These are phyloP conservation scores for Tarenaya hassleriana DNA, from an alignment of 345 rosid genomes.

Conservation along the genomic window DNA sequence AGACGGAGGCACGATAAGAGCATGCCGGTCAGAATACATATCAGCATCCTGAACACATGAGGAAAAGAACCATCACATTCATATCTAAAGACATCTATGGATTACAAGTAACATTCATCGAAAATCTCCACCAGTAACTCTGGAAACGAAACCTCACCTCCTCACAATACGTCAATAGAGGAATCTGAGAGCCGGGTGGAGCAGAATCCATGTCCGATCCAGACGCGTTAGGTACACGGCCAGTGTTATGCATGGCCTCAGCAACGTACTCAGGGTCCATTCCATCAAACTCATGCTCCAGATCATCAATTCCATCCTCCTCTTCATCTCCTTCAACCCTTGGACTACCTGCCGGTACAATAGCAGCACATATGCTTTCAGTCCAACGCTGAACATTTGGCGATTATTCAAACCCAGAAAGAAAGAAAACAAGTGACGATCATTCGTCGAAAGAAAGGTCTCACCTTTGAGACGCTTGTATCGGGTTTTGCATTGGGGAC, in stretches of 20 bases:
- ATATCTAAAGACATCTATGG: not conserved
- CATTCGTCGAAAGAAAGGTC: not conserved
- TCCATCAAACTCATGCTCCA: constrained; percentile 74
- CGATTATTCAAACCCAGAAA: no score
- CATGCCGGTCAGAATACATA: constrained; percentile 83
- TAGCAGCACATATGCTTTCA: no score
- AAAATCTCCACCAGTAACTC: not conserved
- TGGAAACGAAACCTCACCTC: constrained; percentile 43
- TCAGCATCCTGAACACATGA: constrained; percentile 68
- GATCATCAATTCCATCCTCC: constrained; percentile 86
- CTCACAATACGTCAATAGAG: constrained; percentile 81
- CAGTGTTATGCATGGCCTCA: constrained; percentile 58
- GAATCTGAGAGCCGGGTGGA: constrained; percentile 59
- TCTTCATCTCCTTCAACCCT: constrained; percentile 95
- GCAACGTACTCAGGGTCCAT: constrained; percentile 51
- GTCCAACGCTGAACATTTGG: no score
- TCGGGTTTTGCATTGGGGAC: constrained; percentile 95
- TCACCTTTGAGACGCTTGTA: constrained; percentile 84
- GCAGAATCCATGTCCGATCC: constrained; percentile 50
- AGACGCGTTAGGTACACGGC: constrained; percentile 27
- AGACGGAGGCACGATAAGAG: constrained; percentile 76
- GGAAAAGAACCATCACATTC: not conserved
- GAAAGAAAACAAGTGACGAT: not conserved
- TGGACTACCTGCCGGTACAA: constrained; percentile 88
- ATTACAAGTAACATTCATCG: not conserved